phyloP scores from a whole-genome alignment of 257 asterid genomes.

The Ballota nigra region DNA sequence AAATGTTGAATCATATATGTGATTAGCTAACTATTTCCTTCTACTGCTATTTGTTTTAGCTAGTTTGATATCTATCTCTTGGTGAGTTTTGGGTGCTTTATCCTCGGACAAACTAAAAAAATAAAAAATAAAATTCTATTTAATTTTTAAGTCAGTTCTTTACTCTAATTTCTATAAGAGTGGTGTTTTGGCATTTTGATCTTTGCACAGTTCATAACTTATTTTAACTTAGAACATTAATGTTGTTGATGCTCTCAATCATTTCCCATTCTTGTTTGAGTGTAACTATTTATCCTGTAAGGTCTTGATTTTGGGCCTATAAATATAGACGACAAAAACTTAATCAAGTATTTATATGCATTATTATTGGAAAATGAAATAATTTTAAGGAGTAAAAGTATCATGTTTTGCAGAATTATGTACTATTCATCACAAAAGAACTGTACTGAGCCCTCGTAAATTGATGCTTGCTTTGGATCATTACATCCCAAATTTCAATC shows the following conservation, averaged over 20 bases:
- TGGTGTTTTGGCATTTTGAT: not conserved
- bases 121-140: not conserved
- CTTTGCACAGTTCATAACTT: no score
- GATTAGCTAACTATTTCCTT: no score
- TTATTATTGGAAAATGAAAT: not conserved
- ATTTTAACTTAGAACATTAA: not conserved
- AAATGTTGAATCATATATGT: no score
- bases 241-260: not conserved
- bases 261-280: not conserved
- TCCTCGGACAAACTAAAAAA: not conserved
- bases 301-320: not conserved
- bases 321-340: not conserved
- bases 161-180: not conserved
- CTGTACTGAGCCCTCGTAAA: conserved; percentile 62
- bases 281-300: not conserved
- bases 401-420: conserved; percentile 57
- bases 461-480: conserved; percentile 73
- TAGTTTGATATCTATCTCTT: not conserved
- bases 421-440: conserved; percentile 48
- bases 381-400: no score
- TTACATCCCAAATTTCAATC: conserved; percentile 71
- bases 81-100: not conserved
- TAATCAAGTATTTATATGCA: not conserved
- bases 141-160: not conserved
- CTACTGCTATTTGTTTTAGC: no score